A percentile compares a stretch with the other conserved stretches of the same genome.
Evolutionary conservation across 192 early-diverging fungal genomes (phyloP).

Genomic region (Diversispora eburnea): DNA sequence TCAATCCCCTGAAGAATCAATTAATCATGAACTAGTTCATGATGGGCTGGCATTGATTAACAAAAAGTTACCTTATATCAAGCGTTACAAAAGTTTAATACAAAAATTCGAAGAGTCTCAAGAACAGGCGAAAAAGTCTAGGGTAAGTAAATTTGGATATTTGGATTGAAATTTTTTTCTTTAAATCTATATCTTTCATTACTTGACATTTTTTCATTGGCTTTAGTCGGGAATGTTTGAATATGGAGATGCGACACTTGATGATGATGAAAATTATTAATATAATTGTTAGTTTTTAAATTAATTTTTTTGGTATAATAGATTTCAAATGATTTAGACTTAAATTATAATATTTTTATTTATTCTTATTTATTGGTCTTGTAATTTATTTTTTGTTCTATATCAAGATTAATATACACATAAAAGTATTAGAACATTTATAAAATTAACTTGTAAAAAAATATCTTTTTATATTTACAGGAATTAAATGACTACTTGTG

Average conservation of each 20-base stretch:
- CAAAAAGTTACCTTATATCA: slow-evolving; percentile 46
- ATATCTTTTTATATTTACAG: no score
- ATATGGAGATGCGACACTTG: slow-evolving; percentile 55
- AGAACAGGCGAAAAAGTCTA: slow-evolving; percentile 62
- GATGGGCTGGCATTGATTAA: slow-evolving; percentile 61
- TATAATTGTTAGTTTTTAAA: neutral
- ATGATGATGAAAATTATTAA: slow-evolving; percentile 15
- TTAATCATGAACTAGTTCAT: slow-evolving; percentile 63
- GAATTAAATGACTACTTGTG: no score
- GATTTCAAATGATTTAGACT: no score
- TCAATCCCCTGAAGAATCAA: slow-evolving; percentile 58
- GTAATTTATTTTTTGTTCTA: no score
- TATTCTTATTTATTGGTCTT: no score
- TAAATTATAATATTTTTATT: no score
- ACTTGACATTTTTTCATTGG: slow-evolving; percentile 5
- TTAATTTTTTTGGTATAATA: no score
- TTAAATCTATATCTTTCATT: neutral
- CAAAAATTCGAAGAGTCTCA: slow-evolving; percentile 62
- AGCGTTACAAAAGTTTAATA: slow-evolving; percentile 54
- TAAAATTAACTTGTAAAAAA: no score
- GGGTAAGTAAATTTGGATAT: slow-evolving; percentile 56
- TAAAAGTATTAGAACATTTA: no score
- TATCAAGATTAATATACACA: no score
- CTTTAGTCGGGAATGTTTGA: slow-evolving; percentile 53
- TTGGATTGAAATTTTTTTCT: neutral